Percentiles rank a stretch among this genome's conserved stretches.
Evolutionary conservation across 495 filamentous ascomycete species (phyloP).

Genomic region (Penicillium cosmopolitanum): DNA sequence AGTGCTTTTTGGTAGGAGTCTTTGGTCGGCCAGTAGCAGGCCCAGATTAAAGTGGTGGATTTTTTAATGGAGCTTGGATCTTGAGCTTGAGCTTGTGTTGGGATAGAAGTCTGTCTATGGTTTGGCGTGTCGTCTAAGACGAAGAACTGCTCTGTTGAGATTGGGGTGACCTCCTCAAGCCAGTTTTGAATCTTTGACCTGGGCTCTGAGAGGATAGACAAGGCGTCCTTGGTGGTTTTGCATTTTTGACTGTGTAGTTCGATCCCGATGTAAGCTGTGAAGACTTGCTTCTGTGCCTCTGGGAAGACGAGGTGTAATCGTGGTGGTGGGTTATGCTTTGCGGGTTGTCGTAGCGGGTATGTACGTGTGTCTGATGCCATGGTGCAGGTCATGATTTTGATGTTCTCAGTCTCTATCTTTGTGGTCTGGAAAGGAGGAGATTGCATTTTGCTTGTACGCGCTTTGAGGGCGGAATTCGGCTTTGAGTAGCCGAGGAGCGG

Average conservation of each 20-base stretch:
- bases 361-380: neutral
- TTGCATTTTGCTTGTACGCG: too few relatives aligned
- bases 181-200: slow-evolving; percentile 8
- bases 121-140: slow-evolving; percentile 16
- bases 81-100: neutral
- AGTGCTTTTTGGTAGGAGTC: slow-evolving; percentile 15
- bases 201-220: neutral
- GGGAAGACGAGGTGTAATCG: slow-evolving; percentile 10
- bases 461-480: neutral
- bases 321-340: slow-evolving; percentile 8
- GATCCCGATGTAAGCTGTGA: slow-evolving; percentile 25
- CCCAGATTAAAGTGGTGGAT: slow-evolving; percentile 13
- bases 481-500: neutral
- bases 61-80: neutral
- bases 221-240: neutral
- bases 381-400: too few relatives aligned
- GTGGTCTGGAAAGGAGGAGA: neutral
- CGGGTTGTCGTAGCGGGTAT: slow-evolving; percentile 3
- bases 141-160: slow-evolving; percentile 18
- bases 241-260: slow-evolving; percentile 11
- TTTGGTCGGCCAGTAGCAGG: slow-evolving; percentile 24
- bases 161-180: slow-evolving; percentile 1
- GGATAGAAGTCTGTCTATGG: neutral
- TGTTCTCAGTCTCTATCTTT: too few relatives aligned
- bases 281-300: slow-evolving; percentile 6